Evolutionary conservation across 805 yeast genomes (phyloP).

Genomic region (Saturnispora besseyi): DNA sequence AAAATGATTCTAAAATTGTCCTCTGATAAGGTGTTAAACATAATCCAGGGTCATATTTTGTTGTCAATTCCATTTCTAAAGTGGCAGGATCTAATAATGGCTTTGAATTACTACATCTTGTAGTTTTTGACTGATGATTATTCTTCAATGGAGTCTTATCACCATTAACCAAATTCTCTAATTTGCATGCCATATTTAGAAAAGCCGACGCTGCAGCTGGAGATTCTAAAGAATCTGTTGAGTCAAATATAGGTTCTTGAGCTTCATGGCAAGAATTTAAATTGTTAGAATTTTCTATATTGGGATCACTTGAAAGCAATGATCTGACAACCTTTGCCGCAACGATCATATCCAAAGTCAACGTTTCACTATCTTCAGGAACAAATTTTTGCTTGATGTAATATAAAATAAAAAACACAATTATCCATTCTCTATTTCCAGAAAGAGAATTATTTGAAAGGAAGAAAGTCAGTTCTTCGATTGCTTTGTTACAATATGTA

Average conservation of each 20-base stretch:
- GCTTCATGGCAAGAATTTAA: conserved; percentile 9
- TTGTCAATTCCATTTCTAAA: background rate
- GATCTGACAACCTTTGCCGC: conserved; percentile 30
- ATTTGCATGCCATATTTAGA: background rate
- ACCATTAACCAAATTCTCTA: background rate
- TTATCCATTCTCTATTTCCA: conserved; percentile 32
- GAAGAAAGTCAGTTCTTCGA: conserved; percentile 17
- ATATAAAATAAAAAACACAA: conserved; percentile 32
- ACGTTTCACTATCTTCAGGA: conserved; percentile 21
- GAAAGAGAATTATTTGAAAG: conserved; percentile 19
- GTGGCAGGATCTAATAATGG: background rate
- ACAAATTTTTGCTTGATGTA: conserved; percentile 33
- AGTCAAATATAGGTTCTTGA: background rate
- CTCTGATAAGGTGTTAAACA: conserved; percentile 22
- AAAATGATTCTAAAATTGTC: conserved; percentile 36
- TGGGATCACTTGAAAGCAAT: conserved; percentile 12
- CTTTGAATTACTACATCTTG: conserved; percentile 1
- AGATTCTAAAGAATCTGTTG: background rate
- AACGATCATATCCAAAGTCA: conserved; percentile 28
- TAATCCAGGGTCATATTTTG: background rate
- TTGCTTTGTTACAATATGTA: conserved; percentile 16
- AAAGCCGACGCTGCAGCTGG: background rate
- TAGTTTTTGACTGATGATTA: background rate
- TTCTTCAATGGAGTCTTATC: background rate
- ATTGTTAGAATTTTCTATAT: background rate